phyloP scores from a whole-genome alignment of 768 basidiomycete genomes.

The Boletus subcaerulescens region DNA sequence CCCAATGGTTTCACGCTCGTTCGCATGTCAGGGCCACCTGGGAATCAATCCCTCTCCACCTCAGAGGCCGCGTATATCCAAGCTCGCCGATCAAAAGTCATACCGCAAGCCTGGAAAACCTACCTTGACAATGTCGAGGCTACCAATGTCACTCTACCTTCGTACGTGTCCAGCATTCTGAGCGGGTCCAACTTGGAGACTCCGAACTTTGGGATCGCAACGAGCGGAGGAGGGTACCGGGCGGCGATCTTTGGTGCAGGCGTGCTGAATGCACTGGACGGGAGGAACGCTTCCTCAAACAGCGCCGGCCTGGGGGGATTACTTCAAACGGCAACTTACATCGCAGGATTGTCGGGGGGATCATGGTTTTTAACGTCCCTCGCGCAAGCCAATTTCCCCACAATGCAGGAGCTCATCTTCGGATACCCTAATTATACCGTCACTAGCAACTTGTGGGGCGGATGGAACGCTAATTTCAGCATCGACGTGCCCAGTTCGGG shows the following conservation, averaged over 20 bases:
- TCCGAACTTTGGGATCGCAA: conserved; percentile 47
- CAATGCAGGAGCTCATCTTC: conserved; percentile 37
- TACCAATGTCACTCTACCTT: conserved; percentile 29
- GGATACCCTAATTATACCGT: conserved; percentile 23
- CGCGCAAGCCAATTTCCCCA: conserved; percentile 39
- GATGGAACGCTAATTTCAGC: conserved; percentile 32
- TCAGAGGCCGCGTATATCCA: conserved; percentile 38
- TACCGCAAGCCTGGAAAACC: conserved; percentile 38
- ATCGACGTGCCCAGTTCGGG: conserved; percentile 19
- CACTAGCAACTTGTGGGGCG: conserved; percentile 26
- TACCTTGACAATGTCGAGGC: conserved; percentile 40
- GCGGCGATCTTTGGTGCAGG: conserved; percentile 56
- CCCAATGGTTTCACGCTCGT: conserved; percentile 27
- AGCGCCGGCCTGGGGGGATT: conserved; percentile 46
- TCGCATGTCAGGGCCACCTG: conserved; percentile 24
- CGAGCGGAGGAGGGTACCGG: conserved; percentile 56
- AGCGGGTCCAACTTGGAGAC: conserved; percentile 15
- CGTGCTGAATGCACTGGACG: conserved; percentile 48
- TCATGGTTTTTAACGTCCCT: conserved; percentile 41
- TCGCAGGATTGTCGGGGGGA: conserved; percentile 49
- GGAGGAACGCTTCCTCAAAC: conserved; percentile 42
- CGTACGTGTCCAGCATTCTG: conserved; percentile 35
- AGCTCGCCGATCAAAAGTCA: conserved; percentile 31
- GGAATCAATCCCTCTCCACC: conserved; percentile 34
- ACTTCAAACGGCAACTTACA: conserved; percentile 51